Evolutionary conservation across 257 asterid species (phyloP), one percentile per base, ranked within the genome.

Genomic region (Fraxinus americana): DNA sequence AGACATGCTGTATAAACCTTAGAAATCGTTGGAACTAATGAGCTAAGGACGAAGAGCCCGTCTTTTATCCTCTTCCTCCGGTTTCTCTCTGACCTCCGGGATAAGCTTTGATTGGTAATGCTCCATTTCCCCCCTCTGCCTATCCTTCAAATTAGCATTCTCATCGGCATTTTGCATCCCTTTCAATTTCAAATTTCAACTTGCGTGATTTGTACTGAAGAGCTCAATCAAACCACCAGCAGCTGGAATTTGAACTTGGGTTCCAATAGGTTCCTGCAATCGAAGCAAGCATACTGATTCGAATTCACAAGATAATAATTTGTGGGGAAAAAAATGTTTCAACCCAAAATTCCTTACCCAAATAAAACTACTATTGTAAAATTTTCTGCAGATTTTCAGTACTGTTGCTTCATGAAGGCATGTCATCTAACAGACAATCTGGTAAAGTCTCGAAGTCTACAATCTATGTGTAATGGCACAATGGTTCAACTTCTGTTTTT

Each of bases 41-140:
- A 84, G 1, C 98, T 93, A 36, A 92, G 96, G 75, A 87, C 82
- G 77, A 84, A 79, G 78, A 89, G 86, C 3, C 94, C 88, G 1
- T 86, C 88, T 50, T 90, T 90, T 70, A 92, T 92, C 88, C 89
- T 90, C 85, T 88, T 83, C 87, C 98, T 90, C 77, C 95, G 74
- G 68, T 90, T 92, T 66, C 98, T 88, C 91, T 94, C 97, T 0
- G n/a, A n/a, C n/a, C n/a, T n/a, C n/a, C n/a, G 96, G 89, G 73
- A 81, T 48, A 17, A 94, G 97, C 91, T 94, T 92, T 54, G 97
- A 91, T 61, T 88, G 85, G 82, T 70, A 88, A 72, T 83, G 86
- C 16, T 91, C 92, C 69, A 63, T 83, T 39, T 80, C 86, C 0
- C 35, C 45, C 65, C 85, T 85, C 76, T 82, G 87, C 78, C 75